Evolutionary conservation across 192 early-diverging fungal genomes (phyloP).

Genomic region (Dissophora globulifera): DNA sequence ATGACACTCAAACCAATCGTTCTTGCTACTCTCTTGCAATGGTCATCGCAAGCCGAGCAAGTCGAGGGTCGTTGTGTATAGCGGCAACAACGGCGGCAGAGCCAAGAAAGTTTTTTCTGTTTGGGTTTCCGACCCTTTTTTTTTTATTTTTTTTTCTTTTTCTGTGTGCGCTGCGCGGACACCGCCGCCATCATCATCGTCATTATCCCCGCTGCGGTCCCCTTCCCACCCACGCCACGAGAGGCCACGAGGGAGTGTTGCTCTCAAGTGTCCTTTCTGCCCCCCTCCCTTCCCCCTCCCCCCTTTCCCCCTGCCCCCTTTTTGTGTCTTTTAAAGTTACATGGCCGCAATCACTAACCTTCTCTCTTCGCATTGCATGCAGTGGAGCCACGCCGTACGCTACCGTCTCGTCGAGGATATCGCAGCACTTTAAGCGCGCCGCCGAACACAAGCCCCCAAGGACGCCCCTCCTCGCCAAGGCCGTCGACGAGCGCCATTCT

Average conservation of each 20-base stretch:
- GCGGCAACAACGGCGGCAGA: no score
- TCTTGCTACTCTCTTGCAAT: no score
- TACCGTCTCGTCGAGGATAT: slow-evolving; percentile 90
- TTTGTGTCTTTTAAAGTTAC: no score
- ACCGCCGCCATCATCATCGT: not conserved
- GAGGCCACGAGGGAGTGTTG: slow-evolving; percentile 24
- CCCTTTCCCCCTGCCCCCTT: no score
- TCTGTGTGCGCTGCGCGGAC: not conserved
- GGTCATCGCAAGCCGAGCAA: no score
- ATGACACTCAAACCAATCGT: no score
- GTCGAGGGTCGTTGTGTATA: no score
- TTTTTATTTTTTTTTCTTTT: not conserved
- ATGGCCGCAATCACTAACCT: no score
- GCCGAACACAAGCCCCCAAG: slow-evolving; percentile 80
- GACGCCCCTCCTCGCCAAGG: slow-evolving; percentile 75
- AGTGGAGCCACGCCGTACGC: slow-evolving; percentile 88
- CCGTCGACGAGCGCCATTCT: slow-evolving; percentile 73
- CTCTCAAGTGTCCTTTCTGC: not conserved
- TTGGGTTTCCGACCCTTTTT: slow-evolving; percentile 27
- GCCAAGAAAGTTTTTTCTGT: slow-evolving; percentile 13
- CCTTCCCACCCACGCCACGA: slow-evolving; percentile 21
- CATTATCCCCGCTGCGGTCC: no score
- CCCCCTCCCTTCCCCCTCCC: no score
- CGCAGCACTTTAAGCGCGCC: slow-evolving; percentile 88
- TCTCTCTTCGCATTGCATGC: no score